Evolutionary conservation across 1,284 basidiomycete genomes (phyloP).

Genomic region (Agaricales sp.): DNA sequence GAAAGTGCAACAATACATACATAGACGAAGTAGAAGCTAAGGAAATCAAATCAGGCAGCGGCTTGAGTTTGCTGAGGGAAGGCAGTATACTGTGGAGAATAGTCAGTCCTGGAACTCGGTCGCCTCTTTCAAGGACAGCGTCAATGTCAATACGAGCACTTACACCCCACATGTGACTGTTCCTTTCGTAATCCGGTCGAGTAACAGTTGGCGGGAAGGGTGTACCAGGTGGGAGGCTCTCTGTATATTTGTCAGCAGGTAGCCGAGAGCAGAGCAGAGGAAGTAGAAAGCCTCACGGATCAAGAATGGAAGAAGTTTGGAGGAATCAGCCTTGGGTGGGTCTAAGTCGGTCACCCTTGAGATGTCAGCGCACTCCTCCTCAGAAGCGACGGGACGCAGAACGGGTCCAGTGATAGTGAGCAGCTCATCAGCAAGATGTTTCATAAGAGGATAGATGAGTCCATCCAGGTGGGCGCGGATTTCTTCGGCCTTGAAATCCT

Average conservation of each 20-base stretch:
- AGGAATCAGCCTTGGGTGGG: constrained; percentile 1
- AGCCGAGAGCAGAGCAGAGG: not conserved
- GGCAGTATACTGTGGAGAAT: constrained; percentile 9
- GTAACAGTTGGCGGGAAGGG: constrained; percentile 13
- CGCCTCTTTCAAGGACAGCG: not conserved
- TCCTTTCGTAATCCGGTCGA: constrained; percentile 13
- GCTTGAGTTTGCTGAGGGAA: constrained; percentile 6
- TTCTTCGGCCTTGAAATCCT: constrained; percentile 10
- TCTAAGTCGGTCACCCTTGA: not conserved
- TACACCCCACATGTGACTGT: constrained; percentile 12
- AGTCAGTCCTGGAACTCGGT: too few species aligned
- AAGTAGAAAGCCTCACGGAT: constrained; percentile 8
- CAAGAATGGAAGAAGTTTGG: constrained; percentile 11
- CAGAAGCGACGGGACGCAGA: not conserved
- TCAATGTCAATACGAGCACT: not conserved
- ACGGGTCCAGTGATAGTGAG: constrained; percentile 1
- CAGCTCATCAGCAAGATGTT: constrained; percentile 14
- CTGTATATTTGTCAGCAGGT: not conserved
- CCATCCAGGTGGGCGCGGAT: constrained; percentile 7
- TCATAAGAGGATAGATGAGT: constrained; percentile 12
- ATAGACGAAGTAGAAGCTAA: too few species aligned
- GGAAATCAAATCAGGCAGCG: not conserved
- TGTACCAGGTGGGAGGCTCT: constrained; percentile 12
- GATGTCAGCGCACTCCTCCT: constrained; percentile 1
- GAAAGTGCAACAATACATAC: too few species aligned